Base-by-base conservation (phyloP, 805 yeast species). In the Dipodascopsis tothii region DNA sequence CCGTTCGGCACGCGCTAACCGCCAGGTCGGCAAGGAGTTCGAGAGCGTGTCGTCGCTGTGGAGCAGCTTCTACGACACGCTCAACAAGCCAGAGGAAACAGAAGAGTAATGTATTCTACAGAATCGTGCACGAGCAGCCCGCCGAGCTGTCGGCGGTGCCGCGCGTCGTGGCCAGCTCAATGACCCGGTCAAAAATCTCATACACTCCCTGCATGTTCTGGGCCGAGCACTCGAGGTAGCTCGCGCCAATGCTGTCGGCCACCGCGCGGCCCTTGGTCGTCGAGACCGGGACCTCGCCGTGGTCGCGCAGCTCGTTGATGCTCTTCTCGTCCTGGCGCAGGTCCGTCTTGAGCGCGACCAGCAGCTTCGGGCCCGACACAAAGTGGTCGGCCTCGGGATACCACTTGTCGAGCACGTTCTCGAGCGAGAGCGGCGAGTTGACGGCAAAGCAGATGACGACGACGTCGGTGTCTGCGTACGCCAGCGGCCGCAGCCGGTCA, bases 291-390 rank as follows among this genome's bases (percentile, higher is more conserved):
- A 40, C 36, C 45, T 44, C 50, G 5, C 64, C 64, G 32, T 55
- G 52, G 4, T 56, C 41, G 28, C 49, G 46, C 18, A 60, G 54
- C 23, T 43, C 44, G 23, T 51, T 48, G 4, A 50, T 37, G 16
- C 54, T 51, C 2, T 53, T 39, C 17, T 50, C 39, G 37, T 57
- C 59, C 9, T 50, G 21, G 36, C 67, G 59, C 45, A 82, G 65
- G 61, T 88, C 96, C 3, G 78, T 63, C 57, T 88, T 86, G 27
- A 90, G 72, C 1, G 95, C 96, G n/a, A 85, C 86, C 28, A 90
- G 65, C 21, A 86, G 61, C 16, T 81, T 73, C 1, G 95, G 94
- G 2, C 77, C 81, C 21, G 88, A 87, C 59, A 95, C 85, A 60
- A 81, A 85, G 57, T 83, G 87, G 46, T 71, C 67, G 1, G 84